A percentile compares a stretch with the other conserved stretches of the same genome.
These are phyloP conservation scores for Plasmodium gonderi DNA, from an alignment of 169 alveolate species.

Conservation along the genomic window DNA sequence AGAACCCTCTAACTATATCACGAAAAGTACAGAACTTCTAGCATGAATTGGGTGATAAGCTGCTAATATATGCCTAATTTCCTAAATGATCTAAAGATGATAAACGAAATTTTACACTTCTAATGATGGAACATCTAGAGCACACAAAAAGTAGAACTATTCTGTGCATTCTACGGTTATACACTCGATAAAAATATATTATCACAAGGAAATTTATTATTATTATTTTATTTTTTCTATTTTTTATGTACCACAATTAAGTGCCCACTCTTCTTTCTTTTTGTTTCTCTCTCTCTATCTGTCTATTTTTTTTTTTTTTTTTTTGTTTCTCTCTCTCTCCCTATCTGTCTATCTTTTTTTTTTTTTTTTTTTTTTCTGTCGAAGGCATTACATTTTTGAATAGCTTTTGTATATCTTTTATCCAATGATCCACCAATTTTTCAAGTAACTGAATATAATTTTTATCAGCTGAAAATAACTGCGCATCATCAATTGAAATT, in stretches of 20 bases:
- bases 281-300: not conserved
- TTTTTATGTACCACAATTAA: too few species aligned
- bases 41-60: too few species aligned
- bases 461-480: constrained; percentile 19
- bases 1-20: too few species aligned
- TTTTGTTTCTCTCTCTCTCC: not conserved
- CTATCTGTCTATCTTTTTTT: not conserved
- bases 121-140: not conserved
- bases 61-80: too few species aligned
- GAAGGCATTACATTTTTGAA: constrained; percentile 38
- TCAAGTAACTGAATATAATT: constrained; percentile 49
- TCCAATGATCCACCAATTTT: constrained; percentile 56
- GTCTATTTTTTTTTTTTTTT: not conserved
- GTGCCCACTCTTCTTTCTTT: too few species aligned
- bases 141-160: not conserved
- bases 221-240: not conserved
- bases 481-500: constrained; percentile 12
- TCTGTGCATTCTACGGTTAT: not conserved
- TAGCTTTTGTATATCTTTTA: constrained; percentile 41
- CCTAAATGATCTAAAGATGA: not conserved
- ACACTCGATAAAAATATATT: not conserved
- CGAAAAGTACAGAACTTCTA: too few species aligned
- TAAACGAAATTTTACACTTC: not conserved
- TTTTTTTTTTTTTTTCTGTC: not conserved
- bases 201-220: not conserved